Conservation (phyloP, 176 grass and related monocot genomes). For the Lolium perenne region DNA sequence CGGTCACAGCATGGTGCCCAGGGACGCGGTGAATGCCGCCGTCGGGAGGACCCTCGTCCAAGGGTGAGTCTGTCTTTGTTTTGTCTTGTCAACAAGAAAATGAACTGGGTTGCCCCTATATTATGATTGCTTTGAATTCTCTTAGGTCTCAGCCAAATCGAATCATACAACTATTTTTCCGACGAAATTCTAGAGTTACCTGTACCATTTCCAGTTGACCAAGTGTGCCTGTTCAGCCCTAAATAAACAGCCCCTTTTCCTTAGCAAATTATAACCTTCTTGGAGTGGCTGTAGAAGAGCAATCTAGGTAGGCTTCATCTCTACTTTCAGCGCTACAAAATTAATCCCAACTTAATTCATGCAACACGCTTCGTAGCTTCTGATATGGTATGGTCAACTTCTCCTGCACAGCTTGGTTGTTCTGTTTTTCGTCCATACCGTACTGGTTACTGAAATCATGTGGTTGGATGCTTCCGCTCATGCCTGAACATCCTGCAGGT, state of each 20-base stretch:
- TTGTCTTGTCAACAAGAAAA: not conserved
- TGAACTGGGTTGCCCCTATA: not conserved
- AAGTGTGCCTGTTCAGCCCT: not conserved
- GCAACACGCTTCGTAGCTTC: not conserved
- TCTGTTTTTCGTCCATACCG: not conserved
- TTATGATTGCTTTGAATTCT: not conserved
- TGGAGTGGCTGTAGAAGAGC: not conserved
- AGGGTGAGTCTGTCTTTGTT: conserved; percentile 23
- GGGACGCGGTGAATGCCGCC: conserved; percentile 33
- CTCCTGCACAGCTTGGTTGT: not conserved
- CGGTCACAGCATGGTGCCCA: conserved; percentile 50
- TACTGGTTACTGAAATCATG: not conserved
- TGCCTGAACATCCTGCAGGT: conserved; percentile 39
- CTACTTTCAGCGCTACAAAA: not conserved
- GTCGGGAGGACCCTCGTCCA: conserved; percentile 1
- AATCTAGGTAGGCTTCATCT: not conserved
- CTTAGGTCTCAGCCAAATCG: not conserved
- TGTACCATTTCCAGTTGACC: not conserved
- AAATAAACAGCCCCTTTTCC: not conserved
- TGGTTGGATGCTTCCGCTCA: not conserved
- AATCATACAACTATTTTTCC: not conserved
- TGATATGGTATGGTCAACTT: not conserved
- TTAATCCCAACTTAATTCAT: too few relatives aligned
- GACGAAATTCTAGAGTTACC: not conserved
- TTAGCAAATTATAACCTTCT: not conserved